A percentile compares a stretch with the other conserved stretches of the same genome.
phyloP scores from a whole-genome alignment of 2,329 filamentous ascomycete species.

The Sphaerulina vaccinii region DNA sequence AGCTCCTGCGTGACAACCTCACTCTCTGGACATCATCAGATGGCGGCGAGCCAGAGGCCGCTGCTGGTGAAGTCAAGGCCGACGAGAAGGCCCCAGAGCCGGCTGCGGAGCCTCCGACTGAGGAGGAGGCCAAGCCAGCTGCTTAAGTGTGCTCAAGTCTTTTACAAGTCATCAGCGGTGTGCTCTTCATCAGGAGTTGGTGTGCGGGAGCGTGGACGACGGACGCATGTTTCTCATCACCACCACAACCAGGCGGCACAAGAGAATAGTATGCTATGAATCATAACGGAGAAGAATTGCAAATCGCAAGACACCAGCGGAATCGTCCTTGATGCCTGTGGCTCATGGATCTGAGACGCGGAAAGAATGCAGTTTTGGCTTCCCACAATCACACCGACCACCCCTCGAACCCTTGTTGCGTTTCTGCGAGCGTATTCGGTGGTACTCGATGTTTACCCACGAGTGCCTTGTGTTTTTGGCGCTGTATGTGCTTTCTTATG shows the following conservation, averaged over 20 bases:
- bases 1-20: conserved; percentile 95
- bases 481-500: conserved; percentile 11
- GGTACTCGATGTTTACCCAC: conserved; percentile 15
- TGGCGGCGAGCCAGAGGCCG: conserved; percentile 71
- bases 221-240: conserved; percentile 21
- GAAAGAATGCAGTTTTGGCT: conserved; percentile 7
- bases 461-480: conserved; percentile 13
- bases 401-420: conserved; percentile 10
- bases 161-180: conserved; percentile 22
- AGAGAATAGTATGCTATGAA: conserved; percentile 16
- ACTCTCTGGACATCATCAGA: conserved; percentile 98
- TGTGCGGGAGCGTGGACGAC: conserved; percentile 19
- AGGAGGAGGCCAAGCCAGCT: conserved; percentile 31
- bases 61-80: conserved; percentile 53
- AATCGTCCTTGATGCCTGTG: conserved; percentile 11
- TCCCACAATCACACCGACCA: conserved; percentile 7
- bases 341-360: conserved; percentile 12
- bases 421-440: conserved; percentile 13
- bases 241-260: conserved; percentile 7
- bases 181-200: conserved; percentile 23
- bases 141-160: conserved; percentile 22
- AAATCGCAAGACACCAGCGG: conserved; percentile 13
- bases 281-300: conserved; percentile 15
- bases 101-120: conserved; percentile 49
- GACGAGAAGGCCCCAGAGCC: conserved; percentile 46